Percentiles rank a stretch among this genome's conserved stretches.
Conservation (phyloP, 2,329 filamentous ascomycete species). For the Aspergillus terreus region DNA sequence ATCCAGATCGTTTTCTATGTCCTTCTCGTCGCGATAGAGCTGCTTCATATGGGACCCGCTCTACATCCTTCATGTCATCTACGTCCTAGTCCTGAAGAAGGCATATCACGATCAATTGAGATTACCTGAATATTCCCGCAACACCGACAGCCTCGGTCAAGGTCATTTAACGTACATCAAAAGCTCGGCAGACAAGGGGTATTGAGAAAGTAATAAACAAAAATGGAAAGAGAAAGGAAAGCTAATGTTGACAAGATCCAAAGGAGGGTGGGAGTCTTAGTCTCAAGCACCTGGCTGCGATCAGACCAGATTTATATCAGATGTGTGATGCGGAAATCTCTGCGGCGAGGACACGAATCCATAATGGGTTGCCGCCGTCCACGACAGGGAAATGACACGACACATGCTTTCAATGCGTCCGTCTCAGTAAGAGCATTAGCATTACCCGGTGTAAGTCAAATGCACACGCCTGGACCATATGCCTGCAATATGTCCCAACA, state of each 20-base stretch:
- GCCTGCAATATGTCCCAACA: neutral
- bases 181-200: slow-evolving; percentile 29
- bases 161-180: slow-evolving; percentile 26
- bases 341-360: neutral
- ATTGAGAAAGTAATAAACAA: slow-evolving; percentile 26
- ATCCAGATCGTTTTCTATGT: no score
- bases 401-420: no score
- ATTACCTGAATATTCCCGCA: slow-evolving; percentile 15
- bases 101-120: slow-evolving; percentile 7
- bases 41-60: neutral
- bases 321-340: no score
- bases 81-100: neutral
- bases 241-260: neutral
- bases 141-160: slow-evolving; percentile 23
- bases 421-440: no score
- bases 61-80: neutral
- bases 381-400: no score
- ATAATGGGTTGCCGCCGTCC: no score
- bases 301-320: no score
- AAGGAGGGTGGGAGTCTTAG: neutral
- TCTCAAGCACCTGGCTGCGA: no score
- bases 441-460: neutral
- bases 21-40: neutral
- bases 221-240: slow-evolving; percentile 4
- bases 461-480: neutral